These are phyloP conservation scores for Pythium oligandrum DNA, from an alignment of 352 stramenopile species.

Conservation along the genomic window DNA sequence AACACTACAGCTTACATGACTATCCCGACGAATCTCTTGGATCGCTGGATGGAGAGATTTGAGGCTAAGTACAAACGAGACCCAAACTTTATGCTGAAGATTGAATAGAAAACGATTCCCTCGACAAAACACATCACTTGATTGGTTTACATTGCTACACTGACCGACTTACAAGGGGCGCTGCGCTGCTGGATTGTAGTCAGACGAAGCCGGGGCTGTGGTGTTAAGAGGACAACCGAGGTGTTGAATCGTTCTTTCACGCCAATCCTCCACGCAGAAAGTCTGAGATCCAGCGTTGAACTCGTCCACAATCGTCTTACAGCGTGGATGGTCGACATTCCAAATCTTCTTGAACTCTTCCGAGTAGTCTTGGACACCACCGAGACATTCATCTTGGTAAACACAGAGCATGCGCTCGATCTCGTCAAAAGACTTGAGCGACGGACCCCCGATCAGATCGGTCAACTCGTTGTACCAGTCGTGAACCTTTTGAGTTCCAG, in stretches of 20 bases:
- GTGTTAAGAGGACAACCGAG: slow-evolving; percentile 1
- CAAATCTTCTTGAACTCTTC: slow-evolving; percentile 16
- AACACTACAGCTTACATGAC: slow-evolving; percentile 58
- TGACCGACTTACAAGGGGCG: too few species aligned
- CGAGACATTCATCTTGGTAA: slow-evolving; percentile 17
- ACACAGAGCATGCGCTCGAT: slow-evolving; percentile 22
- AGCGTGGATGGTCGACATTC: slow-evolving; percentile 1
- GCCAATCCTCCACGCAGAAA: slow-evolving; percentile 7
- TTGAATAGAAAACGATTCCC: slow-evolving; percentile 7
- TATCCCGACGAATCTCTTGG: slow-evolving; percentile 80
- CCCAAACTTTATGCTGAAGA: slow-evolving; percentile 86
- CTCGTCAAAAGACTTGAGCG: slow-evolving; percentile 8
- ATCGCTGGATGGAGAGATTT: slow-evolving; percentile 80
- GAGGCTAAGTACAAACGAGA: slow-evolving; percentile 72
- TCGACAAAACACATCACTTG: too few species aligned
- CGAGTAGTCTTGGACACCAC: slow-evolving; percentile 12
- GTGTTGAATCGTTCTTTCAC: slow-evolving; percentile 1
- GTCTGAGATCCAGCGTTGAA: slow-evolving; percentile 5
- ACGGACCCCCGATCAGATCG: background rate
- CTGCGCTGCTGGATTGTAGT: too few species aligned
- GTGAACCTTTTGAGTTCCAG: background rate
- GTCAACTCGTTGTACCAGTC: slow-evolving; percentile 2
- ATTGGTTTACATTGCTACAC: too few species aligned
- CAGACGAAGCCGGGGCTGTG: too few species aligned
- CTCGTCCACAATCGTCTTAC: slow-evolving; percentile 13